Percentiles rank a stretch among this genome's conserved stretches.
Conservation (phyloP, 352 stramenopile species). For the Saprolegnia diclina region DNA sequence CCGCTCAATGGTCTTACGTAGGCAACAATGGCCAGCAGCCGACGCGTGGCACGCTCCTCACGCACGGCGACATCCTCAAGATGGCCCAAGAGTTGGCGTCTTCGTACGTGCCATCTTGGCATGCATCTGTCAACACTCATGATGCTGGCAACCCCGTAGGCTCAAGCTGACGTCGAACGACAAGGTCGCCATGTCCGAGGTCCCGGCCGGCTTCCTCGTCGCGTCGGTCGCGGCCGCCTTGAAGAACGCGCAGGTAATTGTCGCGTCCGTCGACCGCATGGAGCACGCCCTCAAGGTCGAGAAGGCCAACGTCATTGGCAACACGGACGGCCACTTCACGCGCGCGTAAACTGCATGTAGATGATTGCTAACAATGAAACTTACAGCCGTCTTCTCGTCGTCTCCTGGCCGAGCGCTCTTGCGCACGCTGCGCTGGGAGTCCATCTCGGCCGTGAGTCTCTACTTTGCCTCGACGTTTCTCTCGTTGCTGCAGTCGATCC, state of each 20-base stretch:
- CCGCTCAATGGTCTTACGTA: slow-evolving; percentile 24
- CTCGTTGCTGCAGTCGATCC: no score
- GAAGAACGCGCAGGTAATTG: slow-evolving; percentile 68
- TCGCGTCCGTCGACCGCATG: slow-evolving; percentile 68
- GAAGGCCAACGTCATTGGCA: slow-evolving; percentile 69
- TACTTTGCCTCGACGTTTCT: no score
- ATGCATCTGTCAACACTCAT: background rate
- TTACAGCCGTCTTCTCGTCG: no score
- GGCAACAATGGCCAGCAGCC: slow-evolving; percentile 69
- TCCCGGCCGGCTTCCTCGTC: slow-evolving; percentile 58
- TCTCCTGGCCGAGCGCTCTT: no score
- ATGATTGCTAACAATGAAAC: no score
- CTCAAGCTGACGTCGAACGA: slow-evolving; percentile 64
- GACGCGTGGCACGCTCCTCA: slow-evolving; percentile 73
- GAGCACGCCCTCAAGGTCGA: slow-evolving; percentile 73
- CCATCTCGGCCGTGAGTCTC: no score
- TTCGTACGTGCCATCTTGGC: slow-evolving; percentile 37
- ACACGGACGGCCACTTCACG: slow-evolving; percentile 72
- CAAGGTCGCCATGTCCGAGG: slow-evolving; percentile 76
- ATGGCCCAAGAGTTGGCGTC: slow-evolving; percentile 58
- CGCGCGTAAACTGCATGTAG: slow-evolving; percentile 50
- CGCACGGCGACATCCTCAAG: slow-evolving; percentile 77
- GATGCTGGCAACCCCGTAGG: no score
- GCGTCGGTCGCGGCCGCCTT: slow-evolving; percentile 67
- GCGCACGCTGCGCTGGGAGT: no score